phyloP scores from a whole-genome alignment of 139 green algal species.

The Chlorella sp. region DNA sequence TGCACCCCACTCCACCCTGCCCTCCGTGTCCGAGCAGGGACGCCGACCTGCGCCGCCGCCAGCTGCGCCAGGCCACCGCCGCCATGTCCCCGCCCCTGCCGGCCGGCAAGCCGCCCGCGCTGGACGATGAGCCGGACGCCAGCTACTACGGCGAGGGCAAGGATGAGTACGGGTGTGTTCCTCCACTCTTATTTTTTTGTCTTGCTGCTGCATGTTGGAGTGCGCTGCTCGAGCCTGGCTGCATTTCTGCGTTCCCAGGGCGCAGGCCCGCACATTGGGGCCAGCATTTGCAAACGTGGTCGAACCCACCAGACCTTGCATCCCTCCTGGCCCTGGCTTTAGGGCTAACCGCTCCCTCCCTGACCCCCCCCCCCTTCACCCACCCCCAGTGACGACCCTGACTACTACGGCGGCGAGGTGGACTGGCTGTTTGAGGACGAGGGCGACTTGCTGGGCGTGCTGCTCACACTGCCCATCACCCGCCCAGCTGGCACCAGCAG shows the following conservation, averaged over 20 bases:
- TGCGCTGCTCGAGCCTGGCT: too few species aligned
- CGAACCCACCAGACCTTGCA: too few species aligned
- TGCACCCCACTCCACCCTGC: not conserved
- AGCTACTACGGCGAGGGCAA: not conserved
- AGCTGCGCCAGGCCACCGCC: too few species aligned
- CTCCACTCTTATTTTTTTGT: too few species aligned
- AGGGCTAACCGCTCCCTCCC: too few species aligned
- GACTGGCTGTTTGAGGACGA: slow-evolving; percentile 27
- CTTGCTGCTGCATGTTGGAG: too few species aligned
- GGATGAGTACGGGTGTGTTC: not conserved
- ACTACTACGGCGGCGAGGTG: not conserved
- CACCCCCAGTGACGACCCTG: not conserved
- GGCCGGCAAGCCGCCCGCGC: not conserved
- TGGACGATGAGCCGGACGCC: not conserved
- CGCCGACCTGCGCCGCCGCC: too few species aligned
- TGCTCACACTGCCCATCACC: not conserved
- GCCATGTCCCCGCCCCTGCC: not conserved
- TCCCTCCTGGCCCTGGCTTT: too few species aligned
- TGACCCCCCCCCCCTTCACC: too few species aligned
- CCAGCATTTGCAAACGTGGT: too few species aligned
- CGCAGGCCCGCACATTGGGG: too few species aligned
- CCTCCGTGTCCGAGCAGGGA: not conserved
- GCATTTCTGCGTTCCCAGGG: too few species aligned
- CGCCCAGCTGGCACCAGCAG: not conserved
- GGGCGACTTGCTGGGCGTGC: not conserved